Evolutionary conservation across 768 basidiomycete species (phyloP).

Genomic region (Hericium rajendrae): DNA sequence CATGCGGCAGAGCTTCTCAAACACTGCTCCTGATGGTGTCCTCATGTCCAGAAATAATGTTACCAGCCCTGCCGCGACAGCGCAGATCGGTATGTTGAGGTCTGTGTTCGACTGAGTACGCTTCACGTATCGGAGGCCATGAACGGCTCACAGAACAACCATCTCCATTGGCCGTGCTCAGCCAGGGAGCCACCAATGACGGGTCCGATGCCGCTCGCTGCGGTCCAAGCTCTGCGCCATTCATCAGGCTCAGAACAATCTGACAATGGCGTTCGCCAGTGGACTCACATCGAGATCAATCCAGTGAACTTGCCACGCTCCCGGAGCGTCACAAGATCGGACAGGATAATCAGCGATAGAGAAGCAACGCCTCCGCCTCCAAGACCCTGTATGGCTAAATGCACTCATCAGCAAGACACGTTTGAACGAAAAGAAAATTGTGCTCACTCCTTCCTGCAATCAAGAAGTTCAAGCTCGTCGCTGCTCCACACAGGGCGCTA

Average conservation of each 20-base stretch:
- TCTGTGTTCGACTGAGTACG: conserved; percentile 11
- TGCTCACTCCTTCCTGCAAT: neutral
- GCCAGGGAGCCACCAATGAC: conserved; percentile 21
- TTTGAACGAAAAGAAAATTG: too few relatives aligned
- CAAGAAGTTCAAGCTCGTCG: neutral
- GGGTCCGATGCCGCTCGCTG: conserved; percentile 21
- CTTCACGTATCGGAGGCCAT: neutral
- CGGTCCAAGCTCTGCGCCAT: conserved; percentile 17
- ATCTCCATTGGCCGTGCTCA: conserved; percentile 13
- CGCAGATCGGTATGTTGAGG: conserved; percentile 30
- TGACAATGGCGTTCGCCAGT: too few relatives aligned
- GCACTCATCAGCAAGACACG: too few relatives aligned
- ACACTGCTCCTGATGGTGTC: conserved; percentile 21
- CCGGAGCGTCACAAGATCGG: conserved; percentile 25
- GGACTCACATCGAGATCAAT: conserved; percentile 21
- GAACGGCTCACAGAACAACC: conserved; percentile 11
- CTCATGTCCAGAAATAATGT: conserved; percentile 25
- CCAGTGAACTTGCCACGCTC: conserved; percentile 25
- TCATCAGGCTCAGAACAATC: neutral
- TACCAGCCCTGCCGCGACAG: conserved; percentile 19
- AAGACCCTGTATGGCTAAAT: conserved; percentile 18
- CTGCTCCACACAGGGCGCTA: neutral
- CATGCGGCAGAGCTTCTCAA: conserved; percentile 25
- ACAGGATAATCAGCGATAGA: conserved; percentile 22
- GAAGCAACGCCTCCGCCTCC: conserved; percentile 22